phyloP scores from a whole-genome alignment of 306 rosid genomes.

The Gynostemma pentaphyllum region DNA sequence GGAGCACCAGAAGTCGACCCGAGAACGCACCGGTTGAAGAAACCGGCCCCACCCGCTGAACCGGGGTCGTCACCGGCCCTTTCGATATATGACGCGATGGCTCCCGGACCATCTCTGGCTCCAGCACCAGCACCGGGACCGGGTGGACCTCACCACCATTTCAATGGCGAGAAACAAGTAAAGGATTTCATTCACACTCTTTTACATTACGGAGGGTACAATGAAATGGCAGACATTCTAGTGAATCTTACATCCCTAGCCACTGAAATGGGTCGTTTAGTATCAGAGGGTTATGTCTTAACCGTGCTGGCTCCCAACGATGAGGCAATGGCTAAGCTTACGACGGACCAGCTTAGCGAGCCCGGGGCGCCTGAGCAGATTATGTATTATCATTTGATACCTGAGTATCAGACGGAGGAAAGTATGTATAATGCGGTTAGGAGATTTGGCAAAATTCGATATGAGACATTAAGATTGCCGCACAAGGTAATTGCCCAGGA shows the following conservation, averaged over 20 bases:
- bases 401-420: constrained; percentile 82
- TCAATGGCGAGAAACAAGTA: constrained; percentile 58
- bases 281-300: constrained; percentile 65
- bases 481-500: constrained; percentile 62
- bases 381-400: constrained; percentile 64
- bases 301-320: constrained; percentile 77
- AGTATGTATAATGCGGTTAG: constrained; percentile 80
- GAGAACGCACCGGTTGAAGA: constrained; percentile 50
- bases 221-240: constrained; percentile 71
- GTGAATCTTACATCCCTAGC: constrained; percentile 70
- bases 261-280: constrained; percentile 61
- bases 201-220: constrained; percentile 69
- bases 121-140: constrained; percentile 92
- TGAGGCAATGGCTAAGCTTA: constrained; percentile 75
- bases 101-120: constrained; percentile 57
- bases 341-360: constrained; percentile 79
- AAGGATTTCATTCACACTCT: constrained; percentile 72
- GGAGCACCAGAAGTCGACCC: constrained; percentile 67
- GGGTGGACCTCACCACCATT: constrained; percentile 67
- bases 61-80: constrained; percentile 53
- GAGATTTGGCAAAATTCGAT: constrained; percentile 57
- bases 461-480: constrained; percentile 58
- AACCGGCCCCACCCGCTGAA: constrained; percentile 29
- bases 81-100: constrained; percentile 58
- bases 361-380: constrained; percentile 85